Conservation (phyloP, 2,329 filamentous ascomycete genomes). For the Aspergillus neotritici region DNA sequence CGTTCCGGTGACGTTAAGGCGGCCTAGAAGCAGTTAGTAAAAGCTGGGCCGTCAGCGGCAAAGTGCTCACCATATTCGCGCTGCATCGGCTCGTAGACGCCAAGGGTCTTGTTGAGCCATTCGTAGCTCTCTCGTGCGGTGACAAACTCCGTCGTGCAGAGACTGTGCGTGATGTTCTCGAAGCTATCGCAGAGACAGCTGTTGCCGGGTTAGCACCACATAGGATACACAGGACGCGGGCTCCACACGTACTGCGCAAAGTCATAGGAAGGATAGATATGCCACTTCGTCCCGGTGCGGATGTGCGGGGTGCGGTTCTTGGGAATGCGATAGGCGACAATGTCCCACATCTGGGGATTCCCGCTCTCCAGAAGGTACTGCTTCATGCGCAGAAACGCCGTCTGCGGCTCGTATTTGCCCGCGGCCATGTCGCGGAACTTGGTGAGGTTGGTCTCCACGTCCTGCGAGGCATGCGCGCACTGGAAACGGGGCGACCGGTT, state of each 20-base stretch:
- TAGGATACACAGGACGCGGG: not conserved
- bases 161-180: constrained; percentile 82
- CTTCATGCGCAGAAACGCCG: constrained; percentile 89
- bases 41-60: not conserved
- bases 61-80: constrained; percentile 65
- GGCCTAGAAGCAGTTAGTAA: constrained; percentile 19
- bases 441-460: constrained; percentile 26
- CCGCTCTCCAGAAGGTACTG: constrained; percentile 66
- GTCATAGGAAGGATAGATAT: constrained; percentile 92
- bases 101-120: constrained; percentile 75
- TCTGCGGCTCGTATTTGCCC: constrained; percentile 78
- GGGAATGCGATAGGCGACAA: constrained; percentile 82
- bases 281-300: constrained; percentile 76
- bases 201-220: constrained; percentile 53
- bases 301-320: constrained; percentile 41
- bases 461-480: constrained; percentile 52
- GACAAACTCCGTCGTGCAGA: constrained; percentile 92
- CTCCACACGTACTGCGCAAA: constrained; percentile 21
- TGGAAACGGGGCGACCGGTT: constrained; percentile 49
- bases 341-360: constrained; percentile 95
- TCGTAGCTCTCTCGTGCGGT: constrained; percentile 82
- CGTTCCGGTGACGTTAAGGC: constrained; percentile 74
- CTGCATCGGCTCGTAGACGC: constrained; percentile 89
- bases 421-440: constrained; percentile 90
- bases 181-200: constrained; percentile 87